These are phyloP conservation scores for Globisporangium cederbergense DNA, from an alignment of 352 stramenopile species.

Conservation along the genomic window DNA sequence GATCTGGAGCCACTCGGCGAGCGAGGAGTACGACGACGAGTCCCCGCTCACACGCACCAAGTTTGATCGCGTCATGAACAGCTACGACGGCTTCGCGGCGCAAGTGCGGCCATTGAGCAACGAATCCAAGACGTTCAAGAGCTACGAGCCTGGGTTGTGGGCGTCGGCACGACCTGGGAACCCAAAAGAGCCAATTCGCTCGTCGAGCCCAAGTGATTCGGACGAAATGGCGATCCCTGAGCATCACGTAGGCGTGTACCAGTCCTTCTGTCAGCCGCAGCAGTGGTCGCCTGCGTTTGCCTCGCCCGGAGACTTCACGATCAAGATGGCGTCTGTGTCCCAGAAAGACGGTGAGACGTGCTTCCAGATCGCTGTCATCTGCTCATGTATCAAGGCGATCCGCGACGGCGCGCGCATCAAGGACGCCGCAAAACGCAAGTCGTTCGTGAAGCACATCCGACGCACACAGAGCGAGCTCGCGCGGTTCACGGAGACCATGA, in stretches of 20 bases:
- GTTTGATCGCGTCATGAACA: slow-evolving; percentile 23
- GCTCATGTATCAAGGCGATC: slow-evolving; percentile 47
- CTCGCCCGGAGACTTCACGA: slow-evolving; percentile 70
- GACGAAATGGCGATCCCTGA: slow-evolving; percentile 72
- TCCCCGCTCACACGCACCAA: neutral
- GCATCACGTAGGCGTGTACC: slow-evolving; percentile 59
- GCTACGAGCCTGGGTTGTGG: slow-evolving; percentile 19
- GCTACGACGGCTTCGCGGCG: slow-evolving; percentile 33
- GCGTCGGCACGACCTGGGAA: slow-evolving; percentile 16
- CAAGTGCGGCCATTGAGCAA: slow-evolving; percentile 16
- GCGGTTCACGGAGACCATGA: slow-evolving; percentile 51
- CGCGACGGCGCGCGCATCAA: slow-evolving; percentile 38
- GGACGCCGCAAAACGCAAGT: slow-evolving; percentile 48
- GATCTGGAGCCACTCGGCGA: slow-evolving; percentile 20
- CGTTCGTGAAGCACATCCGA: slow-evolving; percentile 62
- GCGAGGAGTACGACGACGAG: slow-evolving; percentile 18
- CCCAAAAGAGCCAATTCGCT: slow-evolving; percentile 2
- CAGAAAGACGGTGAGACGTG: slow-evolving; percentile 37
- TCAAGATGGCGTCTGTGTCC: slow-evolving; percentile 53
- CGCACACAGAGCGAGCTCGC: slow-evolving; percentile 48
- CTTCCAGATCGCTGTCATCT: slow-evolving; percentile 58
- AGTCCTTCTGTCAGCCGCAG: slow-evolving; percentile 59
- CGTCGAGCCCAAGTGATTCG: slow-evolving; percentile 4
- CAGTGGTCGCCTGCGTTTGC: slow-evolving; percentile 75
- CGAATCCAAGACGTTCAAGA: slow-evolving; percentile 3